These are phyloP conservation scores for Rhodotorula taiwanensis DNA, from an alignment of 768 basidiomycete species.

Conservation along the genomic window DNA sequence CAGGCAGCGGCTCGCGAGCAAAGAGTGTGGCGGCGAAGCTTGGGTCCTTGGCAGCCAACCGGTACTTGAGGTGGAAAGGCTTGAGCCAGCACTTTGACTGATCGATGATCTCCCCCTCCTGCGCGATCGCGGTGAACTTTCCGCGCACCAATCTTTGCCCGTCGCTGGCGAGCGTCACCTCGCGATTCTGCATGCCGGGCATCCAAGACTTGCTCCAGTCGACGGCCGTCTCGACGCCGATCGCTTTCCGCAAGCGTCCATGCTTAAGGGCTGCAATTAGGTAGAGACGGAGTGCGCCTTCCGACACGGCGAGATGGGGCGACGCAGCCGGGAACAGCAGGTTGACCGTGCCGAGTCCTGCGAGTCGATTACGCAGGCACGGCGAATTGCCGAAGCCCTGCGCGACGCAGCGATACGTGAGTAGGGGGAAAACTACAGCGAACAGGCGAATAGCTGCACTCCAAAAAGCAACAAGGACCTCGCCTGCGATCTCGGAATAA, in stretches of 20 bases:
- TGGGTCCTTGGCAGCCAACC: background rate
- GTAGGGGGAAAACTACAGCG: too few species aligned
- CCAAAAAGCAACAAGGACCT: constrained; percentile 27
- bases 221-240: constrained; percentile 19
- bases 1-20: background rate
- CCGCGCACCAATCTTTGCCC: constrained; percentile 12
- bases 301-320: constrained; percentile 15
- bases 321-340: constrained; percentile 23
- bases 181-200: background rate
- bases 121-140: constrained; percentile 3
- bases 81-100: background rate
- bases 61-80: constrained; percentile 17
- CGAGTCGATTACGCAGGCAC: constrained; percentile 4
- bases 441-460: background rate
- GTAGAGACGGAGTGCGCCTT: constrained; percentile 20
- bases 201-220: constrained; percentile 5
- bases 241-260: background rate
- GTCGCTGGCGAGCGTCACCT: background rate
- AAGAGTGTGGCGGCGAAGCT: background rate
- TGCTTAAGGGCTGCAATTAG: constrained; percentile 1
- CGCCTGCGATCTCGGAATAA: background rate
- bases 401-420: background rate
- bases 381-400: constrained; percentile 32
- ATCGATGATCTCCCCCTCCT: constrained; percentile 2
- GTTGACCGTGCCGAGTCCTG: background rate